Percentiles rank a stretch among this genome's conserved stretches.
These are phyloP conservation scores for Xylariaceae sp. DNA, from an alignment of 2,329 filamentous ascomycete genomes.

Conservation along the genomic window DNA sequence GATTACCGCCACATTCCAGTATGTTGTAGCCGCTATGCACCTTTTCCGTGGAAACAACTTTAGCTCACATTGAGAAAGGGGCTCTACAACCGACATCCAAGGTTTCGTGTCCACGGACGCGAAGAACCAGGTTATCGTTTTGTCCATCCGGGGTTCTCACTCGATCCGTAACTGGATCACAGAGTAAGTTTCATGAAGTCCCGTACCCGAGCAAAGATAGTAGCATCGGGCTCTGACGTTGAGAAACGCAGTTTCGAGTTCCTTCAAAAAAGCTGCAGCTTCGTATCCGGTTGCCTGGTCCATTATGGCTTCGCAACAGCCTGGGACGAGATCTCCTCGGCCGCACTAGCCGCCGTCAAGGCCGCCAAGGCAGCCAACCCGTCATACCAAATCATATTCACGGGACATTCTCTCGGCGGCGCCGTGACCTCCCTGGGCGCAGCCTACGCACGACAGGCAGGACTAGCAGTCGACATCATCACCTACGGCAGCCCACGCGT, in stretches of 20 bases:
- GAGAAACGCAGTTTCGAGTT: conserved; percentile 49
- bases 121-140: conserved; percentile 59
- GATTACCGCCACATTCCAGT: conserved; percentile 47
- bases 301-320: conserved; percentile 66
- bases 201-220: background rate
- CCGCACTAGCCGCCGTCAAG: conserved; percentile 52
- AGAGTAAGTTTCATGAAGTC: conserved; percentile 45
- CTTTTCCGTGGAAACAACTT: background rate
- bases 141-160: conserved; percentile 65
- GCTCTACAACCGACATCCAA: conserved; percentile 51
- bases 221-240: conserved; percentile 9
- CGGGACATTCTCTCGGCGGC: conserved; percentile 73
- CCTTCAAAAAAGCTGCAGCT: conserved; percentile 44
- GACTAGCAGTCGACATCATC: conserved; percentile 63
- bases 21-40: background rate
- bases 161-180: conserved; percentile 68
- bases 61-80: conserved; percentile 43
- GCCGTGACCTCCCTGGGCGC: conserved; percentile 68
- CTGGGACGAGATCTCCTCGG: conserved; percentile 60
- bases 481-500: conserved; percentile 72
- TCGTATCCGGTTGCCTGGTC: conserved; percentile 55
- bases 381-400: conserved; percentile 60
- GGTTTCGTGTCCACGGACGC: conserved; percentile 61
- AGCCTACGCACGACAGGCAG: conserved; percentile 57
- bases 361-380: conserved; percentile 55